Percentiles rank a stretch among this genome's conserved stretches.
phyloP scores from a whole-genome alignment of 2,329 filamentous ascomycete species.

The Colletotrichum lupini region DNA sequence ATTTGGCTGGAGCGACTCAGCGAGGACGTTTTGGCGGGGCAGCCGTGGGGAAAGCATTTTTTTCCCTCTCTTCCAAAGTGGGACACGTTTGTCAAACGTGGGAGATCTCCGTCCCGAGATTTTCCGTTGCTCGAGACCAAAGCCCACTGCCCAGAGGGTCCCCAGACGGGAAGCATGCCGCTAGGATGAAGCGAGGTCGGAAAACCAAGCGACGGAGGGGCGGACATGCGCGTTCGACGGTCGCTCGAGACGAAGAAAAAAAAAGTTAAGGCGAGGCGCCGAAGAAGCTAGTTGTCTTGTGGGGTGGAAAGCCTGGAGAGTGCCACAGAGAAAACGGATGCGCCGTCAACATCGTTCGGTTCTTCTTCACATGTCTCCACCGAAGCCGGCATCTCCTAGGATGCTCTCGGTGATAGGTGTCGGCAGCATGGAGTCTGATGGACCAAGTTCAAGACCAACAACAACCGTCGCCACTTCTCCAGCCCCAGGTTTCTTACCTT shows the following conservation, averaged over 20 bases:
- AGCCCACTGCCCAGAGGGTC: not conserved
- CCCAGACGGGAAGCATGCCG: conserved; percentile 18
- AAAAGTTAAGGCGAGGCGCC: not conserved
- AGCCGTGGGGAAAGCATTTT: not conserved
- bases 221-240: not conserved
- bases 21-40: not conserved
- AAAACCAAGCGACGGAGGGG: not conserved
- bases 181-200: conserved; percentile 1
- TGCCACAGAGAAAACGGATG: conserved; percentile 16
- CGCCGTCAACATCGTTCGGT: conserved; percentile 23
- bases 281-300: not conserved
- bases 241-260: not conserved
- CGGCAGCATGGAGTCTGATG: not conserved
- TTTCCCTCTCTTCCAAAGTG: not conserved
- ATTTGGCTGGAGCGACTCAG: conserved; percentile 8
- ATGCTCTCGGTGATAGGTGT: not conserved
- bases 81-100: conserved; percentile 8
- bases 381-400: conserved; percentile 8
- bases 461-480: not conserved
- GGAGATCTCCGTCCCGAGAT: conserved; percentile 28
- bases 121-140: conserved; percentile 11
- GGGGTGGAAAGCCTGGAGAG: conserved; percentile 5
- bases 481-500: not conserved
- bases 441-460: not conserved
- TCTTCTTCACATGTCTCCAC: conserved; percentile 32